These are phyloP conservation scores for Leccinum proliferum DNA, from an alignment of 1,284 basidiomycete species.

Conservation along the genomic window DNA sequence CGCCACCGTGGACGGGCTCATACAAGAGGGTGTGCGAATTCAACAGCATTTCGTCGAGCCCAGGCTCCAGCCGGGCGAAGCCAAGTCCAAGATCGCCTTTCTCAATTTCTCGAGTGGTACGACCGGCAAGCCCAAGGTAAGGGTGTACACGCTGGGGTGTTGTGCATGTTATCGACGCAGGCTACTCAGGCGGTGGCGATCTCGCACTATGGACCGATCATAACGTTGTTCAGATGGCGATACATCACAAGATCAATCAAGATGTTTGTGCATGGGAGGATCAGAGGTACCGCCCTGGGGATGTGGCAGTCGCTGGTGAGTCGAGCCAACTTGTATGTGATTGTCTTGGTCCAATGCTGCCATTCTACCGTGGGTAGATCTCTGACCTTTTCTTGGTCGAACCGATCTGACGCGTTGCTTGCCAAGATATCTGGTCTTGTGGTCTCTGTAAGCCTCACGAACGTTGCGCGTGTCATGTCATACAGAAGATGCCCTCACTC, in stretches of 20 bases:
- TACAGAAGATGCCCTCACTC: slow-evolving; percentile 29
- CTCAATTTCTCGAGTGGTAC: slow-evolving; percentile 75
- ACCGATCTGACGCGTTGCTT: slow-evolving; percentile 12
- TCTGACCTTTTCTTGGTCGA: not conserved
- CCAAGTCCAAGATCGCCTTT: slow-evolving; percentile 65
- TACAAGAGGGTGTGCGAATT: slow-evolving; percentile 34
- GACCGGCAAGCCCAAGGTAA: slow-evolving; percentile 56
- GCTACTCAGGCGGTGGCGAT: slow-evolving; percentile 53
- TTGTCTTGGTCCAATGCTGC: slow-evolving; percentile 19
- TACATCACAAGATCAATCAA: slow-evolving; percentile 40
- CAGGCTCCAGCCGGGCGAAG: slow-evolving; percentile 55
- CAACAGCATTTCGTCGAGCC: slow-evolving; percentile 35
- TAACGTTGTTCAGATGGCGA: slow-evolving; percentile 50
- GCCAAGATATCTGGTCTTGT: slow-evolving; percentile 67
- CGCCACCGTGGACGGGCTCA: slow-evolving; percentile 33
- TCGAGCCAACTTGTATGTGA: slow-evolving; percentile 9
- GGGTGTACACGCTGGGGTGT: not conserved
- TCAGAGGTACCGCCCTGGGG: slow-evolving; percentile 46
- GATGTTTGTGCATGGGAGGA: slow-evolving; percentile 34
- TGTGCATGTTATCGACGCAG: not conserved
- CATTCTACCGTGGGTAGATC: slow-evolving; percentile 32
- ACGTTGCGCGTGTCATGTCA: not conserved
- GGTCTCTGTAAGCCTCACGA: slow-evolving; percentile 40
- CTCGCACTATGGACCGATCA: slow-evolving; percentile 53
- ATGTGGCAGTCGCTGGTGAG: slow-evolving; percentile 47